Evolutionary conservation across 768 basidiomycete genomes (phyloP).

Genomic region (Rossbeevera mucosa): DNA sequence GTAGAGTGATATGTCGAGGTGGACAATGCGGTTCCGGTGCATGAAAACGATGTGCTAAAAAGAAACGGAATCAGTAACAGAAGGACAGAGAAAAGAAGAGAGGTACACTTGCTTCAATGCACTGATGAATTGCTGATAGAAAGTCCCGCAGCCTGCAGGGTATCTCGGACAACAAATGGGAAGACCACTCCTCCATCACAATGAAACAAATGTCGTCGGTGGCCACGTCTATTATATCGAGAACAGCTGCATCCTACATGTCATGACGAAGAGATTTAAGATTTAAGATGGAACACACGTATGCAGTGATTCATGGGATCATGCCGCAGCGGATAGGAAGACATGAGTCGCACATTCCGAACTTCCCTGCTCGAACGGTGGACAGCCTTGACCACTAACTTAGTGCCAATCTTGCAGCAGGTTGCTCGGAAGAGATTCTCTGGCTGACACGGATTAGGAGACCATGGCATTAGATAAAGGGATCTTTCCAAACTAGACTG

Average conservation of each 20-base stretch:
- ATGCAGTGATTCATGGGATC: slow-evolving; percentile 75
- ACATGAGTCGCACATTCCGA: slow-evolving; percentile 52
- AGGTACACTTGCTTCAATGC: slow-evolving; percentile 52
- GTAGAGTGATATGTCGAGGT: slow-evolving; percentile 66
- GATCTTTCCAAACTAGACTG: slow-evolving; percentile 50
- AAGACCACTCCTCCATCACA: slow-evolving; percentile 79
- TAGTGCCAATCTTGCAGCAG: slow-evolving; percentile 44
- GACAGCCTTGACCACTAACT: slow-evolving; percentile 66
- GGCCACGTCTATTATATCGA: slow-evolving; percentile 55
- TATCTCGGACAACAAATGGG: slow-evolving; percentile 48
- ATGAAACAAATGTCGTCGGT: slow-evolving; percentile 58
- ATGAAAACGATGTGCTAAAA: slow-evolving; percentile 63
- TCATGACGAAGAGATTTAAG: not conserved
- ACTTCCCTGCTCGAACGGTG: slow-evolving; percentile 60
- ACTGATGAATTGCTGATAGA: slow-evolving; percentile 56
- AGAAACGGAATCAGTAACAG: slow-evolving; percentile 3
- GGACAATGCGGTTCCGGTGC: slow-evolving; percentile 61
- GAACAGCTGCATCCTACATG: slow-evolving; percentile 44
- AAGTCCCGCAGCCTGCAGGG: slow-evolving; percentile 53
- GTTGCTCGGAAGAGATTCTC: slow-evolving; percentile 71
- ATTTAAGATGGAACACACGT: slow-evolving; percentile 43
- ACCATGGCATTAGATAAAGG: not conserved
- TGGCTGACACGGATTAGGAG: slow-evolving; percentile 40
- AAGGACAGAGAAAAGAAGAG: not conserved
- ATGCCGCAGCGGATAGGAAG: slow-evolving; percentile 44